Evolutionary conservation across 2,329 filamentous ascomycete species (phyloP).

Genomic region (Trichophyton schoenleinii): DNA sequence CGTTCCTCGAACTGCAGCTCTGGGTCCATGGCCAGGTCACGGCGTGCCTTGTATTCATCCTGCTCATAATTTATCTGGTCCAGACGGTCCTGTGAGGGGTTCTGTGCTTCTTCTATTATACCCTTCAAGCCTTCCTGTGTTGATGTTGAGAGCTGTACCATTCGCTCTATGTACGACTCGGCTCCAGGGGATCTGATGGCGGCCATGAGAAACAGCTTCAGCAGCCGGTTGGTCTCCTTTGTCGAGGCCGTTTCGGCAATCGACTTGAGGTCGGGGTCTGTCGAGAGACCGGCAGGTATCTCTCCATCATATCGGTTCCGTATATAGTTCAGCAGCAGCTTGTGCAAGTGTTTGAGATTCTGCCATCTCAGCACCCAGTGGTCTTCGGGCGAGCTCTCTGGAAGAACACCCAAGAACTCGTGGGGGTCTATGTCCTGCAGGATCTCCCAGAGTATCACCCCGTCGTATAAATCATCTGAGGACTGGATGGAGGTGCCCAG

Average conservation of each 20-base stretch:
- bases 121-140: constrained; percentile 36
- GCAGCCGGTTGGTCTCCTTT: constrained; percentile 40
- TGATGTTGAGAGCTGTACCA: constrained; percentile 31
- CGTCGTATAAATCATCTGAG: constrained; percentile 33
- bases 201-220: constrained; percentile 52
- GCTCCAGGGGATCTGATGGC: constrained; percentile 47
- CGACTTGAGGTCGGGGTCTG: constrained; percentile 35
- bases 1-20: constrained; percentile 39
- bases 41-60: constrained; percentile 22
- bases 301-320: constrained; percentile 33
- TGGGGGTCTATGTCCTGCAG: constrained; percentile 38
- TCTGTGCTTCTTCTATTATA: constrained; percentile 36
- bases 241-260: constrained; percentile 34
- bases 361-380: constrained; percentile 38
- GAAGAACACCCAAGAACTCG: constrained; percentile 36
- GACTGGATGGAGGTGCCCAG: constrained; percentile 31
- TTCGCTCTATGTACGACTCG: constrained; percentile 42
- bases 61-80: constrained; percentile 28
- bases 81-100: constrained; percentile 27
- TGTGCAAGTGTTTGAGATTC: constrained; percentile 38
- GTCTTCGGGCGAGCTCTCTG: constrained; percentile 32
- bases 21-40: constrained; percentile 28
- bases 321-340: constrained; percentile 34
- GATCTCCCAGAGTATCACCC: constrained; percentile 36
- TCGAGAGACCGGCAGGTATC: constrained; percentile 30